Conservation (phyloP, 2,329 filamentous ascomycete genomes). For the Aspergillus quadrilineatus region DNA sequence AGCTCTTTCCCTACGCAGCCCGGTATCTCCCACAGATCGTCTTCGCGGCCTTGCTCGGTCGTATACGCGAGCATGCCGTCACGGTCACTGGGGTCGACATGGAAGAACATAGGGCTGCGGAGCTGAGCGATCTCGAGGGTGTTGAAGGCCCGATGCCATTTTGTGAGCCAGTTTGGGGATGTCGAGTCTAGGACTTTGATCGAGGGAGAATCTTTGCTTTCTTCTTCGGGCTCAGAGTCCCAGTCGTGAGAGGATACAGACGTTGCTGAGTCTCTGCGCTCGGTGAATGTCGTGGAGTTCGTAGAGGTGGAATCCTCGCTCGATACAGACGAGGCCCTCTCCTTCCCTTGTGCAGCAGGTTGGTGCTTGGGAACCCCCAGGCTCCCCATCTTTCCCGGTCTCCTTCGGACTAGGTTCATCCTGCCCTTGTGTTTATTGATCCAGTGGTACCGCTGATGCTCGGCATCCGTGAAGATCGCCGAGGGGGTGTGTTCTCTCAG, state of each 20-base stretch:
- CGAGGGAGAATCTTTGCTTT: constrained; percentile 24
- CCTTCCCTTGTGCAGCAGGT: neutral
- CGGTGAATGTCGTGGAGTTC: neutral
- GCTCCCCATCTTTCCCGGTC: constrained; percentile 27
- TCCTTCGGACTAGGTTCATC: constrained; percentile 48
- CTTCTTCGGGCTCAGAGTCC: neutral
- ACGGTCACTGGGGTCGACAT: constrained; percentile 72
- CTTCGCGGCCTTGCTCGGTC: constrained; percentile 59
- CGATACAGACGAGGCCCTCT: neutral
- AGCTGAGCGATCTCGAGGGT: constrained; percentile 69
- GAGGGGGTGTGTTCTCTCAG: constrained; percentile 71
- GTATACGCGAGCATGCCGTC: constrained; percentile 71
- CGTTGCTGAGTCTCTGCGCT: neutral
- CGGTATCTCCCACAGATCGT: constrained; percentile 67
- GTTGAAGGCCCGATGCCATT: constrained; percentile 69
- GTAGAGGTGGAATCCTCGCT: neutral
- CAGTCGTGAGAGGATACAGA: neutral
- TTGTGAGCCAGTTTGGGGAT: constrained; percentile 63
- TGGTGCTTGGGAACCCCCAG: constrained; percentile 22
- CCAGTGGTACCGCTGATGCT: constrained; percentile 79
- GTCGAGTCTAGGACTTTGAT: constrained; percentile 68
- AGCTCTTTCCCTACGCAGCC: constrained; percentile 76
- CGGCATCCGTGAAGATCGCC: constrained; percentile 78
- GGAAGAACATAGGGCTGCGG: constrained; percentile 79
- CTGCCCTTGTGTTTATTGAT: constrained; percentile 64